Percentiles rank a stretch among this genome's conserved stretches.
These are phyloP conservation scores for Erodium maritimum DNA, from an alignment of 345 rosid genomes.

Conservation along the genomic window DNA sequence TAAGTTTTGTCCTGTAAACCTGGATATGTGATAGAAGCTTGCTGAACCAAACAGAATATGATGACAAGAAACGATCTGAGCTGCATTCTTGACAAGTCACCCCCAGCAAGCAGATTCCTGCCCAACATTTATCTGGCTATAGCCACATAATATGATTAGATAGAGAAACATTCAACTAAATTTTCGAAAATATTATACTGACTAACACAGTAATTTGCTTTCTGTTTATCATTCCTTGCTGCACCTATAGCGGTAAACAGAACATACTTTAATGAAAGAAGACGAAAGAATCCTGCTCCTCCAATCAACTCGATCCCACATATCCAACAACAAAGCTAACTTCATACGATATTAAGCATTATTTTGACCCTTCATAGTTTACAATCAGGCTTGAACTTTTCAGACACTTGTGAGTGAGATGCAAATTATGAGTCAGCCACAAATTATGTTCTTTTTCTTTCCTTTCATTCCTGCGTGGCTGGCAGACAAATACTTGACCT, in stretches of 20 bases:
- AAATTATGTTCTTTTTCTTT: too few relatives aligned
- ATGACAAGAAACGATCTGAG: constrained; percentile 48
- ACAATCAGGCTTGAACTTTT: background rate
- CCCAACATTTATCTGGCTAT: constrained; percentile 83
- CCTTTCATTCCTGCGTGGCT: too few relatives aligned
- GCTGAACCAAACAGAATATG: constrained; percentile 53
- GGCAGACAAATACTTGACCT: background rate
- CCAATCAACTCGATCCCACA: background rate
- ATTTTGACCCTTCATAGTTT: background rate
- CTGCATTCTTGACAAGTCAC: constrained; percentile 67
- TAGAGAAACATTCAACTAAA: background rate
- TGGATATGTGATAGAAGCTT: constrained; percentile 42
- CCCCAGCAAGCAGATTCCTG: constrained; percentile 66
- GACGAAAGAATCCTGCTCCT: background rate
- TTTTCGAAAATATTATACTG: background rate
- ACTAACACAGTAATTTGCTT: background rate
- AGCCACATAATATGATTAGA: constrained; percentile 13
- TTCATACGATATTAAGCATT: too few relatives aligned
- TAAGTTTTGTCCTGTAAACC: constrained; percentile 25
- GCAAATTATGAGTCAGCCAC: background rate
- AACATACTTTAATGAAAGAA: background rate
- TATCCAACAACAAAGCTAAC: background rate
- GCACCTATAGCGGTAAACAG: background rate
- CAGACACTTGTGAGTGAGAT: background rate
- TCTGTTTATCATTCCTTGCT: background rate